Evolutionary conservation across 2,329 filamentous ascomycete genomes (phyloP), one percentile per base, ranked within the genome.

Genomic region (Trichoderma citrinoviride): DNA sequence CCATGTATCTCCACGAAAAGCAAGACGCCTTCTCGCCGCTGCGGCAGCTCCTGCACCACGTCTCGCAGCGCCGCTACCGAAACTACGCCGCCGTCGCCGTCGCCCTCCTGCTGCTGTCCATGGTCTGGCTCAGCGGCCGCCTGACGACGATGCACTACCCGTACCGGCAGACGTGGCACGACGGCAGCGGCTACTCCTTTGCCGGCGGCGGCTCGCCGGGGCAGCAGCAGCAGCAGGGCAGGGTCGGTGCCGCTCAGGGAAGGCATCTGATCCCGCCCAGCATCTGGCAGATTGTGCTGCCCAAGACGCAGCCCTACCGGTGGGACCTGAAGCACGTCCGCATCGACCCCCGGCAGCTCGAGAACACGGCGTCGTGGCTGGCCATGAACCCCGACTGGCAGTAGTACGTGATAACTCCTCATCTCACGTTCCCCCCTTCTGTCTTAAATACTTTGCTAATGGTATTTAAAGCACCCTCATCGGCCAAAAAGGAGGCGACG

Each of bases 391-490:
- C 55, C 2, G 63, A 43, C 15, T 65, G 61, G 41, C 25, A 46
- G 10, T 65, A 65, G 63, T 65, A 52, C 41, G 63, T 52, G 10
- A 12, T 19, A 3, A 15, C 19, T 12, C 8, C 29, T 33, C 29
- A 33, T 19, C 3, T n/a, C n/a, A 27, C n/a, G 46, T 5, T 17
- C 14, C 2, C 15, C 7, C 15, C 23, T 17, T 47, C 7, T 25
- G 3, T 25, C 7, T 41, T 12, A 33, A 10, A 21, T 19, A 29
- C 3, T 33, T 33, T 47, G 52, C 61, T 63, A 21, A 63, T 17
- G 3, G 7, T 40, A 2, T 14, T 50, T n/a, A 1, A 53, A 69
- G 67, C 69, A 72, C 70, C 1, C 68, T 77, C 1, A 64, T 76
- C 1, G 71, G 71, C 17, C 58, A 68, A 7, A 61, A 67, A 7